Conservation (phyloP, 495 filamentous ascomycete genomes). For the Penicillium malachiteum region DNA sequence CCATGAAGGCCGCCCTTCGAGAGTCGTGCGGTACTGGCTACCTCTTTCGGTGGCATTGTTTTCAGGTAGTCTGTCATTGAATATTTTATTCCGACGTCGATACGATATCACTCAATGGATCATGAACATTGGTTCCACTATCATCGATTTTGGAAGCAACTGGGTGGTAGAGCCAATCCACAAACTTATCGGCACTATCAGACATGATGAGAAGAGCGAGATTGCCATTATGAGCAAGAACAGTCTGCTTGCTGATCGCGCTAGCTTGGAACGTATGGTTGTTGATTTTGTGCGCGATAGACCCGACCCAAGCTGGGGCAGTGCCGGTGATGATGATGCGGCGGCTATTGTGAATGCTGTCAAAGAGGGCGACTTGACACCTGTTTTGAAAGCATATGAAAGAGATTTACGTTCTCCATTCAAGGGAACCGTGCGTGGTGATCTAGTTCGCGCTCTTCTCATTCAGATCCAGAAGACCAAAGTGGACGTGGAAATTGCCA, state of each 20-base stretch:
- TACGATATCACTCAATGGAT: slow-evolving; percentile 77
- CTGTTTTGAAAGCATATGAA: slow-evolving; percentile 87
- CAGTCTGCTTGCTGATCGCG: slow-evolving; percentile 82
- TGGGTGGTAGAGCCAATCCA: slow-evolving; percentile 86
- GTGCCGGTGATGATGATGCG: slow-evolving; percentile 56
- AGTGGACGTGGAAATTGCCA: slow-evolving; percentile 94
- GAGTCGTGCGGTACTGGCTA: slow-evolving; percentile 84
- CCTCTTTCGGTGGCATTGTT: slow-evolving; percentile 60
- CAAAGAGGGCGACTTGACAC: slow-evolving; percentile 86
- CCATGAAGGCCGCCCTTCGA: slow-evolving; percentile 71
- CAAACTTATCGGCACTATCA: slow-evolving; percentile 85
- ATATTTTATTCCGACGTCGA: slow-evolving; percentile 67
- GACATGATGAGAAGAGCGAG: slow-evolving; percentile 85
- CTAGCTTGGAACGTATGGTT: slow-evolving; percentile 94
- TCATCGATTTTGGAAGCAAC: slow-evolving; percentile 88
- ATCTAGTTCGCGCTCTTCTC: slow-evolving; percentile 84
- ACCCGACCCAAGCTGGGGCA: slow-evolving; percentile 50
- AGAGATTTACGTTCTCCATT: slow-evolving; percentile 78
- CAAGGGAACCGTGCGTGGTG: slow-evolving; percentile 73
- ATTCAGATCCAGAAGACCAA: slow-evolving; percentile 99
- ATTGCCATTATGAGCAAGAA: slow-evolving; percentile 94
- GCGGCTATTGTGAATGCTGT: slow-evolving; percentile 71
- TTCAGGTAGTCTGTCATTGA: slow-evolving; percentile 77
- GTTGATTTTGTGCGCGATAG: slow-evolving; percentile 88
- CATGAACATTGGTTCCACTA: slow-evolving; percentile 67